Evolutionary conservation across 805 yeast genomes (phyloP), one percentile per base, ranked within the genome.

Genomic region (Wickerhamiella slavikovae): DNA sequence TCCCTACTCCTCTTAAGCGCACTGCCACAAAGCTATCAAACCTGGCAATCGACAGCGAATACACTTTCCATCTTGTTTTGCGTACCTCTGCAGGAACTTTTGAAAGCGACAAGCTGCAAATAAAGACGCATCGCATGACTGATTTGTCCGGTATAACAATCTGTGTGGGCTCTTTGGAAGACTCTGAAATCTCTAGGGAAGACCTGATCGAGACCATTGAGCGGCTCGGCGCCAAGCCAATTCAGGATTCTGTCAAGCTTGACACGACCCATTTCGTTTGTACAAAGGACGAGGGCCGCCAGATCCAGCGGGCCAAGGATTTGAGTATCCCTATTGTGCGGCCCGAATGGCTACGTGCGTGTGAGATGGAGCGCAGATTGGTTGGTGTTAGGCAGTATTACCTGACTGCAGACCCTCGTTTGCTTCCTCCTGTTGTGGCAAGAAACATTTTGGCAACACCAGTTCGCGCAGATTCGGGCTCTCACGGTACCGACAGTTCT

Each of bases 321-420:
- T 66, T 69, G 57, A 89, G 82, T 47, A 80, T 89, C 32, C 98
- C 98, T 2, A 67, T 89, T 23, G 83, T 89, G 17, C 66, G 93
- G 49, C 96, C 98, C 0, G 95, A 89, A 49, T 89, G 96, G 96
- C 58, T 89, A 33, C 74, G 76, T 51, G 94, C 95, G 1, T 89
- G 96, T 56, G 92, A 78, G 42, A 51, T 63, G 25, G 95, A 83
- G 45, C 68, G 89, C 41, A 58, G 93, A 44, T 71, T 89, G 32
- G 92, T 83, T 25, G 94, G 96, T 17, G 98, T 89, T 11, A 64
- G 92, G 44, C 80, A 79, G 38, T 62, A 59, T 39, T 71, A 68
- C 39, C 31, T 54, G 30, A 41, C 46, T 18, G 56, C 53, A 2
- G 55, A 50, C 29, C 49, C 57, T 16, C 44, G 42, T 29, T 31